Evolutionary conservation across 305 asterid genomes (phyloP).

Genomic region (Striga hermonthica): DNA sequence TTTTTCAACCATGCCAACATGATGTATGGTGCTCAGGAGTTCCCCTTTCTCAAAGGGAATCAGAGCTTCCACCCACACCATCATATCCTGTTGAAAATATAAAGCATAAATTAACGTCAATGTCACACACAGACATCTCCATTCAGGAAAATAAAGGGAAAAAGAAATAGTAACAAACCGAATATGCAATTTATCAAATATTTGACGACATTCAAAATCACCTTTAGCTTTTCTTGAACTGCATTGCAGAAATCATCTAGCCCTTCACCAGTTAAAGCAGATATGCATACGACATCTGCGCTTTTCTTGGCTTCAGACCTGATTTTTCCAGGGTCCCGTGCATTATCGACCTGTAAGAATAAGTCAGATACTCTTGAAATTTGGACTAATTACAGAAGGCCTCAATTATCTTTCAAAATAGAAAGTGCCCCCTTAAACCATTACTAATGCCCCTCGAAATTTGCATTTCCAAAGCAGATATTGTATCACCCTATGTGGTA

Average conservation of each 20-base stretch:
- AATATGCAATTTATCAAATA: neutral
- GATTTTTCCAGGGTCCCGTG: conserved; percentile 56
- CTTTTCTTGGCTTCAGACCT: conserved; percentile 58
- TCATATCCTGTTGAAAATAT: conserved; percentile 50
- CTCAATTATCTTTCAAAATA: too few relatives aligned
- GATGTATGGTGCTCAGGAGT: conserved; percentile 79
- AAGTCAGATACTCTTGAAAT: neutral
- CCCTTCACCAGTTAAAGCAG: conserved; percentile 95
- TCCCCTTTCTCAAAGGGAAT: conserved; percentile 93
- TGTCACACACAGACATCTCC: conserved; percentile 2
- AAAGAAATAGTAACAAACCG: neutral
- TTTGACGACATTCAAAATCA: conserved; percentile 20
- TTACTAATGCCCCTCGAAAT: neutral
- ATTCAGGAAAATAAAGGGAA: neutral
- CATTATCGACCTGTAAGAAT: conserved; percentile 73
- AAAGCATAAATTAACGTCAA: neutral
- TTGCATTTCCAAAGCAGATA: neutral
- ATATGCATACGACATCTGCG: conserved; percentile 62
- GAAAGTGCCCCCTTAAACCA: too few relatives aligned
- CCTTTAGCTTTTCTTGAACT: conserved; percentile 84
- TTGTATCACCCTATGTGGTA: neutral
- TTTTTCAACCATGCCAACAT: conserved; percentile 84
- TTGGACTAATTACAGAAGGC: too few relatives aligned
- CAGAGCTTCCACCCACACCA: conserved; percentile 98
- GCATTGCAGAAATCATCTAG: conserved; percentile 78